A percentile compares a stretch with the other conserved stretches of the same genome.
These are phyloP conservation scores for Botryosphaeria dothidea DNA, from an alignment of 2,329 filamentous ascomycete genomes.

Conservation along the genomic window DNA sequence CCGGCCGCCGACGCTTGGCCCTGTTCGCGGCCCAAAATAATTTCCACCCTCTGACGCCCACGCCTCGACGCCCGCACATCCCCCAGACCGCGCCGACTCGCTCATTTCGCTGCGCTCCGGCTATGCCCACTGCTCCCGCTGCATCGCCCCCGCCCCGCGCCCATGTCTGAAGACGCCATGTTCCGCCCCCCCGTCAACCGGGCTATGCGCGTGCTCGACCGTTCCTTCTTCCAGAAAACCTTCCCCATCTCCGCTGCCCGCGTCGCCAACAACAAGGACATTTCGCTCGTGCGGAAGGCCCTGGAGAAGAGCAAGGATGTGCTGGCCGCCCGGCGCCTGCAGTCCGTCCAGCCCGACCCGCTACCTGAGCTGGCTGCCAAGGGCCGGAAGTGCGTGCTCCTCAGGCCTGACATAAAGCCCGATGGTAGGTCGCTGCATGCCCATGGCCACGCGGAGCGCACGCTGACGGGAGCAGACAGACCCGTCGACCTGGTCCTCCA, in stretches of 20 bases:
- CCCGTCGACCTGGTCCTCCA: conserved; percentile 73
- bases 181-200: conserved; percentile 81
- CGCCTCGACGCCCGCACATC: conserved; percentile 5
- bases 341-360: conserved; percentile 34
- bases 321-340: conserved; percentile 63
- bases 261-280: conserved; percentile 72
- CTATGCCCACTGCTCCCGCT: background rate
- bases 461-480: conserved; percentile 51
- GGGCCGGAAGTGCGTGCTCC: conserved; percentile 48
- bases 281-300: conserved; percentile 68
- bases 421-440: conserved; percentile 30
- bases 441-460: background rate
- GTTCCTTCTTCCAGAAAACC: conserved; percentile 76
- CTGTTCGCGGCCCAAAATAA: conserved; percentile 4
- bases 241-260: conserved; percentile 77
- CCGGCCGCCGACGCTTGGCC: conserved; percentile 9
- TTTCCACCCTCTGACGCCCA: background rate
- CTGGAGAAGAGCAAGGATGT: conserved; percentile 68
- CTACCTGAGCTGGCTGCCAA: conserved; percentile 43
- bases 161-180: conserved; percentile 46
- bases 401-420: conserved; percentile 45
- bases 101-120: conserved; percentile 4
- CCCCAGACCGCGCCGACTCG: conserved; percentile 4
- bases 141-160: conserved; percentile 6
- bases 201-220: conserved; percentile 77